phyloP scores from a whole-genome alignment of 2,329 filamentous ascomycete species.

The Calonectria honghensis region DNA sequence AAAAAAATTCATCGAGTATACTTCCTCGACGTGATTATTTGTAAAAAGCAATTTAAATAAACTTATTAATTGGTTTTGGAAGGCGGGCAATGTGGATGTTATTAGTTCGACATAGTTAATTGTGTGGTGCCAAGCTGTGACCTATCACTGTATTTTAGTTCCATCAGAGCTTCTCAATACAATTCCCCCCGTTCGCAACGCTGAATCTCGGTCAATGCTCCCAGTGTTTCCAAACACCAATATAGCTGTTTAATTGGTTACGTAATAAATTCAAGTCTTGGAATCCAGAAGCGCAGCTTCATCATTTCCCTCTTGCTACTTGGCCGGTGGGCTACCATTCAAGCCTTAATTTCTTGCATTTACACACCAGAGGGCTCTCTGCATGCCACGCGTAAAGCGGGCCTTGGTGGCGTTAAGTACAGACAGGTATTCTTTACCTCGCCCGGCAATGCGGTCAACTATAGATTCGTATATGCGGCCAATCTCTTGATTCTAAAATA shows the following conservation, averaged over 20 bases:
- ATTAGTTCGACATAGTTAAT: background rate
- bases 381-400: slow-evolving; percentile 50
- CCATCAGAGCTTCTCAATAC: background rate
- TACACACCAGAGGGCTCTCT: slow-evolving; percentile 20
- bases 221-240: background rate
- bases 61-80: background rate
- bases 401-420: slow-evolving; percentile 32
- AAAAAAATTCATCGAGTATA: background rate
- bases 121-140: background rate
- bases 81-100: background rate
- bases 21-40: background rate
- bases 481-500: background rate
- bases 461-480: background rate
- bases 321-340: slow-evolving; percentile 27
- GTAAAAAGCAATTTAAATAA: background rate
- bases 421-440: background rate
- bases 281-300: slow-evolving; percentile 35
- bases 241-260: background rate
- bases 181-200: background rate
- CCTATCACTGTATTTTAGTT: background rate
- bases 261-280: background rate
- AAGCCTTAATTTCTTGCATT: slow-evolving; percentile 11
- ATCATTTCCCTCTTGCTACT: background rate
- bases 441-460: background rate
- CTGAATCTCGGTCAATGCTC: background rate